Base-by-base conservation (phyloP, 805 yeast species). In the Saturnispora saitoi region DNA sequence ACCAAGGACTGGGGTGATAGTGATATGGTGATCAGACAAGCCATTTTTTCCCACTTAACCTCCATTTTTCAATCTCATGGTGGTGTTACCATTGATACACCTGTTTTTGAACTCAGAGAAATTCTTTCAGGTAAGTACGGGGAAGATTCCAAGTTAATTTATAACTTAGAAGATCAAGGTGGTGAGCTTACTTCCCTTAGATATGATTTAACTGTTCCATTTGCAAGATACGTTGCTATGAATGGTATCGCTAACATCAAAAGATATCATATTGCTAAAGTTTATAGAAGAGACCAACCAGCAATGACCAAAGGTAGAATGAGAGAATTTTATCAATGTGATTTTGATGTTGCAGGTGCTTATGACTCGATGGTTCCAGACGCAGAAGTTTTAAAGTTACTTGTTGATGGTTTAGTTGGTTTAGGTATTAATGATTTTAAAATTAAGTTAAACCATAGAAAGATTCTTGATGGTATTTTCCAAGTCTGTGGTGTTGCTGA, bases 291-390 rank as follows among this genome's bases (percentile, higher is more conserved):
- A 70, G 99, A 93, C 66, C 99, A 93, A 70, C 99, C 99, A 4
- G 99, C 99, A 8, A 93, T 93, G 99, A 91, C 98, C 45, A 93
- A 93, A 70, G 99, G 99, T 53, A 80, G 99, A 70, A 93, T 93
- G 99, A 86, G 99, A 77, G 99, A 93, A 69, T 93, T 93, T 62
- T 93, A 93, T 68, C 99, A 93, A 71, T 93, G 99, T 73, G 99
- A 93, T 71, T 86, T 93, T 60, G 99, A 93, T 67, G 74, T 93
- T 61, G 99, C 99, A 20, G 99, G 99, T 47, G 68, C 66, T 49
- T 91, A 85, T 65, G 99, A 93, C 61, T 61, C 81, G 28, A 93
- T 93, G 99, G 93, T 93, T 42, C 95, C 99, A 22, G 99, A 93
- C 65, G 81, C 97, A 8, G 99, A 93, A 70, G 73, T 83, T 50